Evolutionary conservation across 352 stramenopile genomes (phyloP).

Genomic region (Detonula confervacea): DNA sequence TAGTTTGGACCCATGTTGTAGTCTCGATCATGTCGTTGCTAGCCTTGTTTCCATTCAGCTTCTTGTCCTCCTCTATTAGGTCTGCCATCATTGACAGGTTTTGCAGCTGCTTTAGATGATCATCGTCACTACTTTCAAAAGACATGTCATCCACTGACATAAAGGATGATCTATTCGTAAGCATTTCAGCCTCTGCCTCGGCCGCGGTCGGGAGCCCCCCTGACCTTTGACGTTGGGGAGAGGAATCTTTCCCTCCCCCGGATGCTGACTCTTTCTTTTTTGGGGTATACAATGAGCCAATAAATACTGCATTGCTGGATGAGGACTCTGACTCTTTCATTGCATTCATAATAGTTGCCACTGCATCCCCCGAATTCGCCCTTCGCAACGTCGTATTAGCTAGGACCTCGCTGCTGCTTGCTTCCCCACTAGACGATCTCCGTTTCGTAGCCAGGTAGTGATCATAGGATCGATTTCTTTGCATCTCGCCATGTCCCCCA

Average conservation of each 20-base stretch:
- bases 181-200: constrained; percentile 37
- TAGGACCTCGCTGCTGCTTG: too few relatives aligned
- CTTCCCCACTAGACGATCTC: too few relatives aligned
- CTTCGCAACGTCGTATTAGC: neutral
- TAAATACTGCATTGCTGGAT: too few relatives aligned
- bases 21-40: neutral
- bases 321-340: too few relatives aligned
- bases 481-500: constrained; percentile 8
- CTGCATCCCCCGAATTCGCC: neutral
- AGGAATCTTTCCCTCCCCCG: constrained; percentile 2
- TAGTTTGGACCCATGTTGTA: neutral
- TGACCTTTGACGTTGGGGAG: neutral
- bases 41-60: too few relatives aligned
- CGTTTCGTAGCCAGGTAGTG: too few relatives aligned
- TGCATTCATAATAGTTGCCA: neutral
- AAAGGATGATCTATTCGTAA: constrained; percentile 28
- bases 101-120: neutral
- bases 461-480: too few relatives aligned
- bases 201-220: constrained; percentile 29
- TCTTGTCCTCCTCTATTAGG: neutral
- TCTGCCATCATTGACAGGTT: neutral
- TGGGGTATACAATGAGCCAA: too few relatives aligned
- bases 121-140: constrained; percentile 15
- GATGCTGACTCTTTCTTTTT: neutral
- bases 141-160: constrained; percentile 28